Percentiles rank a stretch among this genome's conserved stretches.
Conservation (phyloP, 495 filamentous ascomycete species). For the Cercophora scortea region DNA sequence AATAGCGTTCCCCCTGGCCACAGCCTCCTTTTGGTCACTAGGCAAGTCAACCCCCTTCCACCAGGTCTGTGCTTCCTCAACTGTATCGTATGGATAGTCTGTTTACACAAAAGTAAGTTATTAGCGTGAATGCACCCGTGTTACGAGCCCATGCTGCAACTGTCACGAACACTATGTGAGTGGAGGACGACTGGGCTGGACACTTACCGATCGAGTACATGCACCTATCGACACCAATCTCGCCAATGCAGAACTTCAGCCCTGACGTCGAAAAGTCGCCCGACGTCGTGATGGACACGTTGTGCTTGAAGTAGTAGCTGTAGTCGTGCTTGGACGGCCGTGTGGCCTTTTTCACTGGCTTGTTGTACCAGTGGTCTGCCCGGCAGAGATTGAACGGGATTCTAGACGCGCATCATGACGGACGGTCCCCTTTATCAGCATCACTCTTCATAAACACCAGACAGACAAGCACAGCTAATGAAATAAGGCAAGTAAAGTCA, state of each 20-base stretch:
- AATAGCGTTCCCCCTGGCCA: constrained; percentile 49
- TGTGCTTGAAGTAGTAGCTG: constrained; percentile 51
- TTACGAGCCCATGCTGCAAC: not conserved
- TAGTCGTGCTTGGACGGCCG: constrained; percentile 51
- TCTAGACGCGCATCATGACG: constrained; percentile 9
- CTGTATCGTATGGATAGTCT: constrained; percentile 36
- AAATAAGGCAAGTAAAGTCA: too few species aligned
- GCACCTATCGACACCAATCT: constrained; percentile 28
- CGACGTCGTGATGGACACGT: constrained; percentile 56
- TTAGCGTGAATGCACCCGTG: not conserved
- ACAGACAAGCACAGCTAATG: too few species aligned
- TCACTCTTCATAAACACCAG: not conserved
- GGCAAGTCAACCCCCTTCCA: constrained; percentile 40
- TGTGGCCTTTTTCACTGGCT: constrained; percentile 43
- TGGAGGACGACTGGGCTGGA: too few species aligned
- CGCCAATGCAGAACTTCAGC: constrained; percentile 40
- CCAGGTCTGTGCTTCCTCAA: constrained; percentile 47
- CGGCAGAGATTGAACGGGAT: constrained; percentile 61
- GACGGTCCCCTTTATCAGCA: not conserved
- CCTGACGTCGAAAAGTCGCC: constrained; percentile 53
- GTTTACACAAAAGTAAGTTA: not conserved
- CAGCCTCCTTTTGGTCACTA: constrained; percentile 35
- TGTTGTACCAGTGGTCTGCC: constrained; percentile 53
- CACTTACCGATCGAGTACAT: constrained; percentile 29
- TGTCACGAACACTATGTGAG: not conserved